phyloP scores from a whole-genome alignment of 2,329 filamentous ascomycete genomes.

The Botryotinia calthae region DNA sequence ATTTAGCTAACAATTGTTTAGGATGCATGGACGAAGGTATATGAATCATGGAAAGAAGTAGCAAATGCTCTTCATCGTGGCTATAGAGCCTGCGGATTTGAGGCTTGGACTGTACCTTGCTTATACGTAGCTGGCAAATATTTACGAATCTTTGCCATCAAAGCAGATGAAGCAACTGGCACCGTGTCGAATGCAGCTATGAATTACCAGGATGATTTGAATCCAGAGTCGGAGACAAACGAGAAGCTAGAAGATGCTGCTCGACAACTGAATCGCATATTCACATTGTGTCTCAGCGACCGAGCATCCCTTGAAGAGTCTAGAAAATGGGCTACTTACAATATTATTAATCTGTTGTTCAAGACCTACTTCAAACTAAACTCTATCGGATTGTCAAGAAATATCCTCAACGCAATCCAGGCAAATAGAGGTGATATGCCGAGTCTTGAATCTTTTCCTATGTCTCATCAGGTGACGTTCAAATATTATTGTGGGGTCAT shows the following conservation, averaged over 20 bases:
- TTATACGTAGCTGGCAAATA: constrained; percentile 87
- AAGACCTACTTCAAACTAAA: constrained; percentile 98
- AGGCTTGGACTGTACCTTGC: constrained; percentile 89
- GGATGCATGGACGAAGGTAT: constrained; percentile 68
- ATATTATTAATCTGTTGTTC: constrained; percentile 90
- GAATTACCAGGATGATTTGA: constrained; percentile 76
- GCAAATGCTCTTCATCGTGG: constrained; percentile 74
- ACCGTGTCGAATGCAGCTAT: constrained; percentile 45
- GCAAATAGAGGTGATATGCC: constrained; percentile 81
- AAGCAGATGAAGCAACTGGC: constrained; percentile 72
- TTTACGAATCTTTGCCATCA: constrained; percentile 83
- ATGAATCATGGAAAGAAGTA: constrained; percentile 85
- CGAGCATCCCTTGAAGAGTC: constrained; percentile 82
- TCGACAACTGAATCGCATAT: constrained; percentile 86
- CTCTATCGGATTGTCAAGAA: constrained; percentile 83
- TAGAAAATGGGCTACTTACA: constrained; percentile 97
- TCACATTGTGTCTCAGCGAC: constrained; percentile 85
- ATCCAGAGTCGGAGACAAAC: constrained; percentile 72
- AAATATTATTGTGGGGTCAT: constrained; percentile 94
- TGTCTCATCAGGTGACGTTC: constrained; percentile 89
- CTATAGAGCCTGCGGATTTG: constrained; percentile 72
- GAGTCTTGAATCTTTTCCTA: constrained; percentile 73
- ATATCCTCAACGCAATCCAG: constrained; percentile 78
- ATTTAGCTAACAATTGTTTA: neutral
- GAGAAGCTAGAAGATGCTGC: constrained; percentile 89